Conservation (phyloP, 2,329 filamentous ascomycete species). For the Sporothrix brasiliensis region DNA sequence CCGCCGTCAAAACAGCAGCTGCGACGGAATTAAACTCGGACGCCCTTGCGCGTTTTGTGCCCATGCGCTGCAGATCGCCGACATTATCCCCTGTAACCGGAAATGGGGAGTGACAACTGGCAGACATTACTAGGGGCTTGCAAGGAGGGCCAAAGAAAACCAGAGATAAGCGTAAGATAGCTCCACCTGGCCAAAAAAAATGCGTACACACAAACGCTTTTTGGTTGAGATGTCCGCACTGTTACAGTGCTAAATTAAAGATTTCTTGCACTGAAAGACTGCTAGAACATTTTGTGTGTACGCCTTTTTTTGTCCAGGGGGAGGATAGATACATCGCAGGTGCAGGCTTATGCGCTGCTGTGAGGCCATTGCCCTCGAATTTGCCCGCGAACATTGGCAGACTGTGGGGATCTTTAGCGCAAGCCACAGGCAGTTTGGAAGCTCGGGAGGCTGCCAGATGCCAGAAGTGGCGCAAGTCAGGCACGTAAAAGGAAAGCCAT, state of each 20-base stretch:
- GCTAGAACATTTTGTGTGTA: too few species aligned
- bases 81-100: background rate
- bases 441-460: too few species aligned
- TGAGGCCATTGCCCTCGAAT: background rate
- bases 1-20: background rate
- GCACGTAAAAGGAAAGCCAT: background rate
- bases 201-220: too few species aligned
- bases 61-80: constrained; percentile 15
- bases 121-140: background rate
- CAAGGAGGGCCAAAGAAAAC: background rate
- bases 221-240: too few species aligned
- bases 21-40: constrained; percentile 1
- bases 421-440: too few species aligned
- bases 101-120: constrained; percentile 2
- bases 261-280: too few species aligned
- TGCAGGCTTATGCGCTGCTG: too few species aligned
- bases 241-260: too few species aligned
- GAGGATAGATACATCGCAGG: background rate
- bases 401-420: too few species aligned
- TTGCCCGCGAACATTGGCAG: too few species aligned
- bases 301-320: too few species aligned
- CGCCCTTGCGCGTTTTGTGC: constrained; percentile 11
- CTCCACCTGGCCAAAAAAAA: too few species aligned
- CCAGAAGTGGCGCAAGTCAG: constrained; percentile 9
- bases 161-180: background rate